A percentile compares a stretch with the other conserved stretches of the same genome.
phyloP scores from a whole-genome alignment of 192 early-diverging fungal genomes.

The Umbelopsis sp. region DNA sequence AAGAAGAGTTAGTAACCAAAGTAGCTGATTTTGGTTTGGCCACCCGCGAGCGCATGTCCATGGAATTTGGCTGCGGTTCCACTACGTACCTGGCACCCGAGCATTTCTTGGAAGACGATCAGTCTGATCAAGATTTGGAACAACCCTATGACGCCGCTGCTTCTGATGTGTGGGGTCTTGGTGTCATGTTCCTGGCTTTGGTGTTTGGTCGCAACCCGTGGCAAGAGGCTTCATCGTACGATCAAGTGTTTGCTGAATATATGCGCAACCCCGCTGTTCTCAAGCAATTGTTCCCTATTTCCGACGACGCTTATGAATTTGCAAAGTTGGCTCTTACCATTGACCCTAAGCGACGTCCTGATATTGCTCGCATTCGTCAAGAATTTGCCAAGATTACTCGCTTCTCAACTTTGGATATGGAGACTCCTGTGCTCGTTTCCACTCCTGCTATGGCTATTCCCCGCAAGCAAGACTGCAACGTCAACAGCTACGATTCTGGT shows the following conservation, averaged over 20 bases:
- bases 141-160: slow-evolving; percentile 56
- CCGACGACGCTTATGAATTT: slow-evolving; percentile 39
- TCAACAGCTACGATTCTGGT: slow-evolving; percentile 22
- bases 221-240: slow-evolving; percentile 54
- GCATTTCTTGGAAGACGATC: slow-evolving; percentile 44
- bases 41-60: slow-evolving; percentile 71
- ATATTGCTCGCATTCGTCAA: slow-evolving; percentile 31
- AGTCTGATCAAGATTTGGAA: slow-evolving; percentile 26
- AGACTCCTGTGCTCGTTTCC: slow-evolving; percentile 22
- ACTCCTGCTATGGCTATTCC: slow-evolving; percentile 21
- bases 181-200: slow-evolving; percentile 76
- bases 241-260: slow-evolving; percentile 53
- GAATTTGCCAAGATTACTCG: slow-evolving; percentile 18
- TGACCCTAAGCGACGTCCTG: slow-evolving; percentile 45
- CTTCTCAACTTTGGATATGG: slow-evolving; percentile 2
- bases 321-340: slow-evolving; percentile 48
- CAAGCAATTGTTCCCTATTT: slow-evolving; percentile 55
- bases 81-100: slow-evolving; percentile 92
- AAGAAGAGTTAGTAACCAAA: slow-evolving; percentile 46
- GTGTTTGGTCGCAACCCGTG: slow-evolving; percentile 82
- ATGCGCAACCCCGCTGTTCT: slow-evolving; percentile 43
- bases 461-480: slow-evolving; percentile 11
- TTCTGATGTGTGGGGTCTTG: slow-evolving; percentile 82
- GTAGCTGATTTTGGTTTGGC: slow-evolving; percentile 93
- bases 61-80: slow-evolving; percentile 87